phyloP scores from a whole-genome alignment of 2,329 filamentous ascomycete genomes.

The Colletotrichum sansevieriae region DNA sequence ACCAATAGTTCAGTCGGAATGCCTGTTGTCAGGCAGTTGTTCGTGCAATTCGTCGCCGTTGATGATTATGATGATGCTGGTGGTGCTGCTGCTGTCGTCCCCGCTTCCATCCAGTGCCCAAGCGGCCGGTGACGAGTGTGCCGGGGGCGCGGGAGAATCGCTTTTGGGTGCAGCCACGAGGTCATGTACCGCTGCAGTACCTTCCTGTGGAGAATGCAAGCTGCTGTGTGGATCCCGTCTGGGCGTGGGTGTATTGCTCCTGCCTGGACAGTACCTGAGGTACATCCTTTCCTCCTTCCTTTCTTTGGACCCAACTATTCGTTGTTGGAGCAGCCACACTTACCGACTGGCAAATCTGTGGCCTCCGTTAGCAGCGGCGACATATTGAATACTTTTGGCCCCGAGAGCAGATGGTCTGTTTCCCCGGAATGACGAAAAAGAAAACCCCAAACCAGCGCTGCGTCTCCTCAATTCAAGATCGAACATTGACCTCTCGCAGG shows the following conservation, averaged over 20 bases:
- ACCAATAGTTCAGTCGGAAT: neutral
- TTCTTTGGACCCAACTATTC: neutral
- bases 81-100: neutral
- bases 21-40: neutral
- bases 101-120: neutral
- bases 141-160: slow-evolving; percentile 29
- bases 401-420: slow-evolving; percentile 33
- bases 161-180: slow-evolving; percentile 38
- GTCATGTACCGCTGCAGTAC: slow-evolving; percentile 38
- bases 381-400: neutral
- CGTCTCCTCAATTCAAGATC: slow-evolving; percentile 12
- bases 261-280: too few species aligned
- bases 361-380: slow-evolving; percentile 2
- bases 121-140: slow-evolving; percentile 15
- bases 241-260: neutral
- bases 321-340: slow-evolving; percentile 23
- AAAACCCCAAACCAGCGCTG: slow-evolving; percentile 14
- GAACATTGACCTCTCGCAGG: neutral
- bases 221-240: slow-evolving; percentile 5
- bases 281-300: neutral
- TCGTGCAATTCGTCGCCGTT: too few species aligned
- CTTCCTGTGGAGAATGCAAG: slow-evolving; percentile 5
- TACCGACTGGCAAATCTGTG: slow-evolving; percentile 15
- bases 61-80: neutral
- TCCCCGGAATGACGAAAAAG: slow-evolving; percentile 38